Conservation (phyloP, 2,329 filamentous ascomycete species). For the Chaetomiaceae sp. region DNA sequence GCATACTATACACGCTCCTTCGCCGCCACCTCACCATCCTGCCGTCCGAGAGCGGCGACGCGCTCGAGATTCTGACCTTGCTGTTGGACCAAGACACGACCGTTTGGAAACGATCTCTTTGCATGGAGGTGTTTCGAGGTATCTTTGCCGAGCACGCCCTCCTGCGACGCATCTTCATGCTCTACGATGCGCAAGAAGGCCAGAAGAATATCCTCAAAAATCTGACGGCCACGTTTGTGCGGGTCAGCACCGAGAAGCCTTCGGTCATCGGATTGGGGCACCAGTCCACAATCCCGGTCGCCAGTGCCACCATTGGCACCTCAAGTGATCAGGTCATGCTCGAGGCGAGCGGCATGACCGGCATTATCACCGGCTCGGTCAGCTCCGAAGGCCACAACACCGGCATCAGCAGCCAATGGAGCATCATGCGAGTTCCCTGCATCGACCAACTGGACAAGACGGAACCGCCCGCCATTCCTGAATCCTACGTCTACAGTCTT, state of each 20-base stretch:
- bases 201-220: slow-evolving; percentile 74
- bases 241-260: slow-evolving; percentile 86
- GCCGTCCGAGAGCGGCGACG: slow-evolving; percentile 73
- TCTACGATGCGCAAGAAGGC: slow-evolving; percentile 68
- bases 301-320: slow-evolving; percentile 48
- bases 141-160: slow-evolving; percentile 77
- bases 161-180: slow-evolving; percentile 69
- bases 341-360: slow-evolving; percentile 80
- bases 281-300: slow-evolving; percentile 75
- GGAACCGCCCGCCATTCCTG: slow-evolving; percentile 74
- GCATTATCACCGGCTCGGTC: slow-evolving; percentile 72
- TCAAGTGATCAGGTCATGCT: slow-evolving; percentile 78
- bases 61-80: slow-evolving; percentile 73
- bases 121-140: slow-evolving; percentile 83
- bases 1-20: slow-evolving; percentile 77
- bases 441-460: slow-evolving; percentile 93
- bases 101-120: slow-evolving; percentile 81
- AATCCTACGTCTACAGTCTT: slow-evolving; percentile 89
- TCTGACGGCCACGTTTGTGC: slow-evolving; percentile 82
- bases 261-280: slow-evolving; percentile 79
- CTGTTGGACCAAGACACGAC: slow-evolving; percentile 80
- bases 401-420: slow-evolving; percentile 89
- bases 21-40: slow-evolving; percentile 71
- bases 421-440: slow-evolving; percentile 75
- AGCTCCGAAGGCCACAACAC: slow-evolving; percentile 60